Base-by-base conservation (phyloP, 768 basidiomycete species). In the Leccinum longicurvipes region DNA sequence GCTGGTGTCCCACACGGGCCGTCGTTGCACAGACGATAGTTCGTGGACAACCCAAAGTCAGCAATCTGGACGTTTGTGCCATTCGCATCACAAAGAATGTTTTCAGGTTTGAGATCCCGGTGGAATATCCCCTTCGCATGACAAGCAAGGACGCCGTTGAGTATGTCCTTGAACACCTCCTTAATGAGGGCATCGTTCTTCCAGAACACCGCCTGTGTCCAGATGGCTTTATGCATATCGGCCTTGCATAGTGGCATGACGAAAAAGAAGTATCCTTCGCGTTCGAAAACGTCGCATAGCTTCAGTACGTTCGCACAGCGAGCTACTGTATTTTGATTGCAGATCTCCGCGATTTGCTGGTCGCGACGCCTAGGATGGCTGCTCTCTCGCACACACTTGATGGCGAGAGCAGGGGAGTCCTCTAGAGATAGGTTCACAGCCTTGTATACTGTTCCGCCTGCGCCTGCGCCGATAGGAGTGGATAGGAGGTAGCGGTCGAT, bases 31-130 rank as follows among this genome's bases (percentile, higher is more conserved):
- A 79, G 39, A 31, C 66, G 70, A 54, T 70, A 70, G 36, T 69
- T 71, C 2, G 80, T 84, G 0, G 83, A 79, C 51, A 92, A 69
- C 14, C 92, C 91, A 77, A 93, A 93, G 72, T 93, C 91, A 19
- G 86, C 82, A 41, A 93, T 75, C 53, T 77, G 76, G 41, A 92
- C 76, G 52, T 74, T 65, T 25, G 67, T 70, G 14, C 86, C 85
- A 49, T 72, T 81, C 63, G 67, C 68, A 56, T 73, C 79, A 67
- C 83, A 85, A 48, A 93, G 76, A 39, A 92, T 77, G 69, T 87
- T 92, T 66, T 93, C 93, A 1, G 91, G 91, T 68, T 94, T 93
- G 65, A 95, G 80, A 64, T 93, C 91, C 21, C 91, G 86, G 71
- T 94, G 93, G 67, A 78, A 92, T 56, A 95, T 81, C 12, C 83